Base-by-base conservation (phyloP, 2,329 filamentous ascomycete genomes). In the Fusarium proliferatum region DNA sequence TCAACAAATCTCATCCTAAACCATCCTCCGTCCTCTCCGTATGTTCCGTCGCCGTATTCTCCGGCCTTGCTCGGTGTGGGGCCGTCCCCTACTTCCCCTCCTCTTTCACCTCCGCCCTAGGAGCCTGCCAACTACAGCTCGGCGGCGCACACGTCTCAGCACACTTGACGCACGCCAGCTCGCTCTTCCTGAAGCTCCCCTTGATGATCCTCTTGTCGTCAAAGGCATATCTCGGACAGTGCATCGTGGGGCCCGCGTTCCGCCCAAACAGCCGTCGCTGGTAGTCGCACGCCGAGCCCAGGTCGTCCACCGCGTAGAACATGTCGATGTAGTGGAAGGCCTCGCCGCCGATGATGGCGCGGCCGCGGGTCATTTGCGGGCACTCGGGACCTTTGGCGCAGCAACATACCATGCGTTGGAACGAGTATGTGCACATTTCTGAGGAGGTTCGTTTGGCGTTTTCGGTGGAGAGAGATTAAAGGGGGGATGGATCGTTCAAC, bases 301-400 rank as follows among this genome's bases (percentile, higher is more conserved):
- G 63, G 66, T 78, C 74, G 64, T 78, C 76, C 38, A 78, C 64
- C 34, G 76, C 69, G 74, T 68, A 76, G 56, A 73, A 77, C 41
- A 70, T 53, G 70, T 77, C 72, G 61, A 78, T 64, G 63, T 67
- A 66, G 74, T 78, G 76, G 61, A 77, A 77, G 57, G 67, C 58
- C 42, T 78, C 75, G 65, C 76, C 75, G 36, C 61, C 65, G 28
- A 78, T 68, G 17, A 76, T 38, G 52, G 64, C 75, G 15, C 70
- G 68, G 3, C 75, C 76, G 36, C 70, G 66, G 16, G 61, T 46
- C 74, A 77, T 76, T 48, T 78, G 76, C 2, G 76, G 76, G 36
- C 76, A 78, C 15, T 76, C 74, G 52, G 68, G 59, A n/a, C 76
- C 76, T 57, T 78, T 78, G 68, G 75, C 75, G 72, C 76, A 78